Conservation (phyloP, 305 asterid genomes). For the Solanum hybrid region DNA sequence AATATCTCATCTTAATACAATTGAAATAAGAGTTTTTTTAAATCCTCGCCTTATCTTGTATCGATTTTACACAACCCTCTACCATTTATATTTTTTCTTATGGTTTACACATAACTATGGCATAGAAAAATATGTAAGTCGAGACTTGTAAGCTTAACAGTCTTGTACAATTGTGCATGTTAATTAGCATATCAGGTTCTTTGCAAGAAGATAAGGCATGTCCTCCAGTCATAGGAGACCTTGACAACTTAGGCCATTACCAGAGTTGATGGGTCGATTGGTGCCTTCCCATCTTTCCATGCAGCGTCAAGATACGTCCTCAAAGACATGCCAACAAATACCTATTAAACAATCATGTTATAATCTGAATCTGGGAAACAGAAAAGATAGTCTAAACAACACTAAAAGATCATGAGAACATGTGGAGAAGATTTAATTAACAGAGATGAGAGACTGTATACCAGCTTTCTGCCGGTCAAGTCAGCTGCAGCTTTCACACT, state of each 20-base stretch:
- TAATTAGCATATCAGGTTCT: neutral
- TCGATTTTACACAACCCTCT: neutral
- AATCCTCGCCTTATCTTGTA: neutral
- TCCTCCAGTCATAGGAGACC: neutral
- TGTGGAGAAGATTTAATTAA: slow-evolving; percentile 5
- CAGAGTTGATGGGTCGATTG: slow-evolving; percentile 98
- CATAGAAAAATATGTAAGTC: neutral
- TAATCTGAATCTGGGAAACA: slow-evolving; percentile 4
- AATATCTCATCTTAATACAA: neutral
- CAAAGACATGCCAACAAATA: slow-evolving; percentile 97
- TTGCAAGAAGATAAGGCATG: neutral
- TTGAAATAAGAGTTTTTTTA: neutral
- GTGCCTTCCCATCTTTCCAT: slow-evolving; percentile 97
- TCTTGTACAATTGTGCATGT: neutral
- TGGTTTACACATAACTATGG: neutral
- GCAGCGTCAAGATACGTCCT: slow-evolving; percentile 99
- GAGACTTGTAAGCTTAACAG: neutral
- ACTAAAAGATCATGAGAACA: neutral
- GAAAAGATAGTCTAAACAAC: neutral
- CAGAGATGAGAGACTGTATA: slow-evolving; percentile 19
- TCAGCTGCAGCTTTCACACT: slow-evolving; percentile 99
- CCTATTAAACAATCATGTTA: slow-evolving; percentile 35
- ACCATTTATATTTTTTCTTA: neutral
- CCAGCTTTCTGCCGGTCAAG: slow-evolving; percentile 96
- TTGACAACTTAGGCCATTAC: slow-evolving; percentile 32